Base-by-base conservation (phyloP, 129 eudicot species). In the Flaveria brownii region DNA sequence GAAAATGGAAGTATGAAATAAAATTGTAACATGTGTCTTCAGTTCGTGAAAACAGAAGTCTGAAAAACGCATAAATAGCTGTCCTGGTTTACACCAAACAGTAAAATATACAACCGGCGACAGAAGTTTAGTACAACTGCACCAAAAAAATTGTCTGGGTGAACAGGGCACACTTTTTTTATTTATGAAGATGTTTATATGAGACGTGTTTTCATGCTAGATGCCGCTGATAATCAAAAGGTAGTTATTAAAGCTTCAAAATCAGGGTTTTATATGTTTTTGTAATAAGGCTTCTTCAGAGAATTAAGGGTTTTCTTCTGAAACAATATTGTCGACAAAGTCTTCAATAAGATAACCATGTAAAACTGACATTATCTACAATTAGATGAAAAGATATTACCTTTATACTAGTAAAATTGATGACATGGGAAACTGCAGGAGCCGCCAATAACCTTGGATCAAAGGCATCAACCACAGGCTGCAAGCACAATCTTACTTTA, bases 391-490 rank as follows among this genome's bases (percentile, higher is more conserved):
- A 71, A 6, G 5, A 13, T 9, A 68, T 50, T 80, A 93, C 98
- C 97, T 91, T 93, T 42, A 92, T 77, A 6, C 96, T 85, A 45
- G 84, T 81, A 79, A 93, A 93, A 80, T 93, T 85, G 79, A 93
- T 77, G 79, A 91, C 86, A 76, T 91, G 98, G 26, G 91, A 85
- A 59, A 86, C 77, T 62, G 98, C 91, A 52, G 96, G 98, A 59
- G 96, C 96, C 80, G 88, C 98, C 88, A 93, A 82, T 71, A 93
- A 70, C 83, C 97, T 88, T 55, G 96, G 97, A 86, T 93, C 97
- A 84, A 93, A 93, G 77, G 97, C 98, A 88, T 93, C 98, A 78
- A 93, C 98, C 46, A 93, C 98, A 12, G 98, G 98, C 98, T 93
- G 89, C 50, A 61, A 77, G 42, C 60, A 42, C 33, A 43, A 43